These are phyloP conservation scores for Thecamonas trahens DNA, from an alignment of 78 protist species.

Conservation along the genomic window DNA sequence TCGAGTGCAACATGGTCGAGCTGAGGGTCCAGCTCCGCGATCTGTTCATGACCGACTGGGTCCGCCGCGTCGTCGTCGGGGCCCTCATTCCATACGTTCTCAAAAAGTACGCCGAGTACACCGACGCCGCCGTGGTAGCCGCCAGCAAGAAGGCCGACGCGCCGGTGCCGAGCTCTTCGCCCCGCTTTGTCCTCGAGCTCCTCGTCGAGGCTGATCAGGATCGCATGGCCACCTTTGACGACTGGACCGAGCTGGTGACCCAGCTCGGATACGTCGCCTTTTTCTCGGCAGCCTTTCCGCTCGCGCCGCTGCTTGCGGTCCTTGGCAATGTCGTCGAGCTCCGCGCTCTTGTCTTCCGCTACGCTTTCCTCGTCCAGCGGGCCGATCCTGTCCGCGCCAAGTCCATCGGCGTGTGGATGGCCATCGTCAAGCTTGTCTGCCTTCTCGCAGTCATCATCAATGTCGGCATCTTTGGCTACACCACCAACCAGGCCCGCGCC, in stretches of 20 bases:
- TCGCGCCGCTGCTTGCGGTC: constrained; percentile 21
- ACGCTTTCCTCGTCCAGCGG: not conserved
- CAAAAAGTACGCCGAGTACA: not conserved
- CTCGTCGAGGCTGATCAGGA: not conserved
- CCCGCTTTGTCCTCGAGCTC: not conserved
- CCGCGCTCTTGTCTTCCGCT: not conserved
- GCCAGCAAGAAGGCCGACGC: not conserved
- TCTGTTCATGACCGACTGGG: constrained; percentile 8
- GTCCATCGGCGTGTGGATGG: constrained; percentile 12
- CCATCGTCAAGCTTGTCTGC: not conserved
- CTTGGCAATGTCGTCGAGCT: constrained; percentile 12
- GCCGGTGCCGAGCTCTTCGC: not conserved
- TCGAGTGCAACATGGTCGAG: constrained; percentile 1
- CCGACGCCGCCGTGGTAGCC: not conserved
- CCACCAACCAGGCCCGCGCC: constrained; percentile 3
- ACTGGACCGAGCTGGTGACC: constrained; percentile 45
- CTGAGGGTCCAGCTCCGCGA: constrained; percentile 8
- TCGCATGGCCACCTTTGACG: constrained; percentile 32
- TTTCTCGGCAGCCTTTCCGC: constrained; percentile 43
- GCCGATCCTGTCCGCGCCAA: not conserved
- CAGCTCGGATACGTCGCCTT: constrained; percentile 39
- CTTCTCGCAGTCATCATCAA: constrained; percentile 4
- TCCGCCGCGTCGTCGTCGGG: constrained; percentile 12
- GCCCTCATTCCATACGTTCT: not conserved
- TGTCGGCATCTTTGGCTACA: not conserved